Base-by-base conservation (phyloP, 305 asterid species). In the Fraxinus greggii region DNA sequence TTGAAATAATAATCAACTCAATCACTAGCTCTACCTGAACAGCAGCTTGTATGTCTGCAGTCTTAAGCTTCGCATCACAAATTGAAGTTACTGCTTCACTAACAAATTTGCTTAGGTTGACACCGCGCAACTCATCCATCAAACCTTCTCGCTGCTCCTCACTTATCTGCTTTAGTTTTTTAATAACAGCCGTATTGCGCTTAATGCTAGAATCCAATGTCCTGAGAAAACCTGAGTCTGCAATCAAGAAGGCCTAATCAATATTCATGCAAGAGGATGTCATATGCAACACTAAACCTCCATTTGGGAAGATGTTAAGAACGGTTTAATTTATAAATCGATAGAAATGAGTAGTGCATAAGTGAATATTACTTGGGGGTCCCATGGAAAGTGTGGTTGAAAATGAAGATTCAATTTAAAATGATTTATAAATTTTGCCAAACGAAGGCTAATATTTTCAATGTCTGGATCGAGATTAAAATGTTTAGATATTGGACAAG, bases 71-170 rank as follows among this genome's bases (percentile, higher is more conserved):
- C 32, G 98, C 99, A 77, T 97, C 99, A 84, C 98, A 92, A 81
- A 97, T 97, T 83, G 98, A 95, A 61, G 97, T 86, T 79, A 97
- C 98, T 35, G 98, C 99, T 89, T 97, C 99, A 89, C 98, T 95
- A 28, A 97, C 98, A 87, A 97, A 97, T 86, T 97, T 97, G 91
- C 98, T 97, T 82, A 97, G 86, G 86, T 97, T 97, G 76, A 97
- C 98, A 92, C 92, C 86, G 8, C 97, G 95, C 85, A 97, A 83
- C 81, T 97, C 99, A 85, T 97, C 99, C 96, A 92, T 92, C 82
- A 97, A 88, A 81, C 97, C 92, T 88, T 95, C 98, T 80, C 93
- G 89, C 90, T 88, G 98, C 88, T 97, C 98, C 74, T 97, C 99
- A 88, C 92, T 97, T 83, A 97, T 97, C 89, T 92, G 99, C 89